Evolutionary conservation across 176 grass and related monocot genomes (phyloP).

Genomic region (Chloris gayana): DNA sequence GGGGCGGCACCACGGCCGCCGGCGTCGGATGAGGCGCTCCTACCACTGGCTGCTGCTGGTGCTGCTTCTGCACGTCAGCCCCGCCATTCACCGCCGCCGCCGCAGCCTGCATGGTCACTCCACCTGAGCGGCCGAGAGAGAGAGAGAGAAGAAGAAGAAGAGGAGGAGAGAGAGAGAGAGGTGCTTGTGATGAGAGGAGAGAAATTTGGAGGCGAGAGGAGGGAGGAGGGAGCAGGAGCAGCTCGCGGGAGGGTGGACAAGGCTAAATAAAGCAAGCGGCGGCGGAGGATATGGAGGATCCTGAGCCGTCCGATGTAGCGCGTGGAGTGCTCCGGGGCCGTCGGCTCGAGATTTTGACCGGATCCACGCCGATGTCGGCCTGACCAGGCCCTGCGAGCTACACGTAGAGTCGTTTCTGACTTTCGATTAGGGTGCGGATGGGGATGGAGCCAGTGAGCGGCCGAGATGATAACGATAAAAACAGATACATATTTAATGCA

Average conservation of each 20-base stretch:
- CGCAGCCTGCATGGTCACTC: conserved; percentile 67
- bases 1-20: conserved; percentile 35
- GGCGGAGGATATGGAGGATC: conserved; percentile 24
- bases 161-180: too few species aligned
- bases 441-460: conserved; percentile 36
- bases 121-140: not conserved
- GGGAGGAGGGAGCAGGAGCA: conserved; percentile 38
- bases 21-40: conserved; percentile 34
- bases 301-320: conserved; percentile 55
- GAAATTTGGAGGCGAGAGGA: not conserved
- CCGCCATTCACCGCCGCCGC: conserved; percentile 49
- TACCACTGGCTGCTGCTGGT: conserved; percentile 54
- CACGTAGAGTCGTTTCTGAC: conserved; percentile 60
- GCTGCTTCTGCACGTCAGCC: conserved; percentile 45
- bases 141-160: not conserved
- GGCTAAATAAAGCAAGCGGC: conserved; percentile 73
- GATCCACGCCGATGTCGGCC: conserved; percentile 63
- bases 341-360: conserved; percentile 52
- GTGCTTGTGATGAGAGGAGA: not conserved
- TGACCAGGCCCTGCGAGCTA: conserved; percentile 51
- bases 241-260: conserved; percentile 40
- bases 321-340: conserved; percentile 30
- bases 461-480: conserved; percentile 32
- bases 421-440: conserved; percentile 52
- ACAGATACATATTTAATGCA: not conserved